These are phyloP conservation scores for Meyerozyma smithsonii DNA, from an alignment of 1,139 yeast species.

Conservation along the genomic window DNA sequence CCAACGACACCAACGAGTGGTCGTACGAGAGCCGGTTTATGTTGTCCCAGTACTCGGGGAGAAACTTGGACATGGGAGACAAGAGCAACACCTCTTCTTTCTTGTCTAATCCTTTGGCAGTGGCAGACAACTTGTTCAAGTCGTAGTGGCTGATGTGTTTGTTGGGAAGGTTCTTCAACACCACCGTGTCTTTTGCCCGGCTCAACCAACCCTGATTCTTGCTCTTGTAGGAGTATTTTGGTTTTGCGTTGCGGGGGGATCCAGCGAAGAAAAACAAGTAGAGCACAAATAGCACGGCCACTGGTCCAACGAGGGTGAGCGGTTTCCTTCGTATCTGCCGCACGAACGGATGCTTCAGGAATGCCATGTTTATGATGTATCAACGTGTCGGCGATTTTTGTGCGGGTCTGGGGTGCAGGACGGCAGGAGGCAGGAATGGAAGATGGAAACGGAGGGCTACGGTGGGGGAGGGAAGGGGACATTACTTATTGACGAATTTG, in stretches of 20 bases:
- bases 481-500: too few species aligned
- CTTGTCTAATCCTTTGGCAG: conserved; percentile 65
- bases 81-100: conserved; percentile 77
- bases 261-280: conserved; percentile 36
- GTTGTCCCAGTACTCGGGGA: conserved; percentile 84
- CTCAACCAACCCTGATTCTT: conserved; percentile 47
- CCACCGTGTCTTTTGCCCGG: conserved; percentile 39
- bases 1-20: conserved; percentile 76
- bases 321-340: conserved; percentile 63
- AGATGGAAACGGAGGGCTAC: too few species aligned
- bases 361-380: not conserved
- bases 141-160: conserved; percentile 83
- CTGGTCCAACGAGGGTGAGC: conserved; percentile 40
- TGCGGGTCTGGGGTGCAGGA: not conserved
- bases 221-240: conserved; percentile 47
- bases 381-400: conserved; percentile 1
- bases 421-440: too few species aligned
- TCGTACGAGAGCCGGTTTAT: conserved; percentile 73
- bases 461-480: too few species aligned
- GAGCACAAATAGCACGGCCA: conserved; percentile 36
- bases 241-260: conserved; percentile 21
- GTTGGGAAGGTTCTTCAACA: conserved; percentile 61
- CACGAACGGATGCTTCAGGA: conserved; percentile 28
- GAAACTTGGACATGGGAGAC: conserved; percentile 85
- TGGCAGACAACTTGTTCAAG: conserved; percentile 68